These are phyloP conservation scores for Penicillium paradoxum DNA, from an alignment of 495 filamentous ascomycete species.

Conservation along the genomic window DNA sequence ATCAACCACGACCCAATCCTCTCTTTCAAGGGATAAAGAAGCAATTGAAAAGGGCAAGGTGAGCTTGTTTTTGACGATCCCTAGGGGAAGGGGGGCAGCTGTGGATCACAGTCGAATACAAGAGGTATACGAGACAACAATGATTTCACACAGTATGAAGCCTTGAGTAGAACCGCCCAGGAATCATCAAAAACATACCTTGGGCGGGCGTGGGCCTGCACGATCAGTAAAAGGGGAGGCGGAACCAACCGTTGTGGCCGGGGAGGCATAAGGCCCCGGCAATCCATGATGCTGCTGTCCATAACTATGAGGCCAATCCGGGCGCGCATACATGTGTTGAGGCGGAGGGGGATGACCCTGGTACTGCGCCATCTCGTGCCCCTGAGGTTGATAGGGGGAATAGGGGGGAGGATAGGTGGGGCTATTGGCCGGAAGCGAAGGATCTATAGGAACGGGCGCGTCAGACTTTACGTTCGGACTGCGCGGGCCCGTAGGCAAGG, in stretches of 20 bases:
- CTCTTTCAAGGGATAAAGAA: background rate
- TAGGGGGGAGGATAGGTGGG: constrained; percentile 82
- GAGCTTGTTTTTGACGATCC: constrained; percentile 28
- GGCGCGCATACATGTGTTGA: constrained; percentile 69
- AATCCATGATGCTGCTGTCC: constrained; percentile 58
- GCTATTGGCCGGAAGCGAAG: constrained; percentile 87
- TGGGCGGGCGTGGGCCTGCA: constrained; percentile 59
- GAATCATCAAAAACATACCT: constrained; percentile 61
- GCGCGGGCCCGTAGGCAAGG: constrained; percentile 63
- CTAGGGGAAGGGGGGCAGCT: constrained; percentile 14
- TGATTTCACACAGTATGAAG: constrained; percentile 21
- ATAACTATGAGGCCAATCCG: constrained; percentile 79
- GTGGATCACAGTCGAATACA: constrained; percentile 13
- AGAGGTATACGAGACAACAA: constrained; percentile 33
- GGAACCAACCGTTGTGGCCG: constrained; percentile 54
- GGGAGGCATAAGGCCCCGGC: constrained; percentile 57
- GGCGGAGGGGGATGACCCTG: constrained; percentile 52
- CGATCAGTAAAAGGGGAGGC: constrained; percentile 52
- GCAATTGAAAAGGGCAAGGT: constrained; percentile 11
- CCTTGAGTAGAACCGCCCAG: constrained; percentile 29
- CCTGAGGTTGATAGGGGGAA: constrained; percentile 78
- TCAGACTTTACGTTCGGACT: constrained; percentile 79
- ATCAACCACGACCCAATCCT: constrained; percentile 9
- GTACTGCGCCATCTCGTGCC: constrained; percentile 75
- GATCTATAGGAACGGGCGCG: constrained; percentile 98